Evolutionary conservation across 148 eudicot genomes (phyloP).

Genomic region (Fagopyrum esculentum): DNA sequence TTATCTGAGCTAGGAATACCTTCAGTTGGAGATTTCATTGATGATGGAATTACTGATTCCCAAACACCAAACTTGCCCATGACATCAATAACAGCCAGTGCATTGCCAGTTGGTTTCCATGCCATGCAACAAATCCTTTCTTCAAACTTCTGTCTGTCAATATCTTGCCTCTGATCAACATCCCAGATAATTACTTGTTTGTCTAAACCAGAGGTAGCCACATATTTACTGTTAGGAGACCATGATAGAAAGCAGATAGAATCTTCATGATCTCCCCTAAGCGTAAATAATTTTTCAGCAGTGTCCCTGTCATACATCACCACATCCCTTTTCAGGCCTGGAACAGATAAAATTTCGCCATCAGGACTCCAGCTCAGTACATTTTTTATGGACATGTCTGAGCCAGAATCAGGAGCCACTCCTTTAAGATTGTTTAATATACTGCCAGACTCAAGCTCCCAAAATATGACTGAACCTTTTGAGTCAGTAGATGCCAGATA

Average conservation of each 20-base stretch:
- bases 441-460: constrained; percentile 86
- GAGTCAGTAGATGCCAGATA: constrained; percentile 90
- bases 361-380: constrained; percentile 92
- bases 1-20: constrained; percentile 52
- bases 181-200: constrained; percentile 92
- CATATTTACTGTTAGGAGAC: constrained; percentile 97
- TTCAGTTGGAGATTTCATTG: constrained; percentile 94
- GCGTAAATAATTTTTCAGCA: constrained; percentile 64
- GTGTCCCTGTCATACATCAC: constrained; percentile 98
- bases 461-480: constrained; percentile 65
- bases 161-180: constrained; percentile 64
- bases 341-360: constrained; percentile 72
- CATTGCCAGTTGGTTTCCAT: constrained; percentile 94
- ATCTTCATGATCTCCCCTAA: constrained; percentile 80
- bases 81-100: constrained; percentile 84
- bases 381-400: constrained; percentile 49
- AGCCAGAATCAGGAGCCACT: constrained; percentile 62
- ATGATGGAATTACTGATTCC: constrained; percentile 79
- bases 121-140: constrained; percentile 73
- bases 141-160: constrained; percentile 86
- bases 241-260: constrained; percentile 78
- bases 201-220: constrained; percentile 89
- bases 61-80: constrained; percentile 92
- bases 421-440: constrained; percentile 57
- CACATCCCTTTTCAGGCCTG: constrained; percentile 89